Evolutionary conservation across 306 rosid species (phyloP).

Genomic region (Ammopiptanthus mongolicus): DNA sequence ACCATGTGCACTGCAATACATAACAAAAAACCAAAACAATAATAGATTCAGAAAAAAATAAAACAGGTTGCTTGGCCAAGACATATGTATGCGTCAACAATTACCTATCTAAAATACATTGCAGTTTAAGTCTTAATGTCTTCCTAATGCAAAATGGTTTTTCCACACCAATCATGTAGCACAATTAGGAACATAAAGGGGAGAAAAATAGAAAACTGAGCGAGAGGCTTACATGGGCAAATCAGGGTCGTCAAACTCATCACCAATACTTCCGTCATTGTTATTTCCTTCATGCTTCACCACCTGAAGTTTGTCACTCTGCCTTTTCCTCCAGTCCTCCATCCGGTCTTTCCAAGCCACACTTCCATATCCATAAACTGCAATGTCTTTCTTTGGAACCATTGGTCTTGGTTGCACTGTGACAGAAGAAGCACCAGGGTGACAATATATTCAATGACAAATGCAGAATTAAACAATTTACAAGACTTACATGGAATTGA

Average conservation of each 20-base stretch:
- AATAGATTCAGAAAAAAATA: background rate
- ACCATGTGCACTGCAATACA: background rate
- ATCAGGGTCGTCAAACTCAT: slow-evolving; percentile 70
- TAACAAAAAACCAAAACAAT: background rate
- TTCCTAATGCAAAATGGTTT: background rate
- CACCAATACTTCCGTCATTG: slow-evolving; percentile 47
- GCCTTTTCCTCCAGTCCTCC: slow-evolving; percentile 97
- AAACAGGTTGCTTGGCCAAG: background rate
- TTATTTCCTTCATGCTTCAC: slow-evolving; percentile 77
- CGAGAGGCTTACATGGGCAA: slow-evolving; percentile 68
- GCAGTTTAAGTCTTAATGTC: background rate
- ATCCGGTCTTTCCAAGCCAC: slow-evolving; percentile 94
- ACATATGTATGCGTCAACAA: background rate
- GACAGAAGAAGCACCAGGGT: slow-evolving; percentile 12
- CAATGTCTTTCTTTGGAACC: slow-evolving; percentile 94
- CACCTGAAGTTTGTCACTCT: slow-evolving; percentile 83
- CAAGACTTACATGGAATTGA: slow-evolving; percentile 57
- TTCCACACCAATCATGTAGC: slow-evolving; percentile 8
- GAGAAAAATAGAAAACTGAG: background rate
- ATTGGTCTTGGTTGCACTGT: slow-evolving; percentile 90
- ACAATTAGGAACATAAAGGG: background rate
- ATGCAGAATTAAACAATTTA: background rate
- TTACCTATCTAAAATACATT: background rate
- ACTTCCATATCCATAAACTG: slow-evolving; percentile 94
- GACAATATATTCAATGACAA: background rate